These are phyloP conservation scores for Coniochaeta sp. DNA, from an alignment of 2,329 filamentous ascomycete genomes.

Conservation along the genomic window DNA sequence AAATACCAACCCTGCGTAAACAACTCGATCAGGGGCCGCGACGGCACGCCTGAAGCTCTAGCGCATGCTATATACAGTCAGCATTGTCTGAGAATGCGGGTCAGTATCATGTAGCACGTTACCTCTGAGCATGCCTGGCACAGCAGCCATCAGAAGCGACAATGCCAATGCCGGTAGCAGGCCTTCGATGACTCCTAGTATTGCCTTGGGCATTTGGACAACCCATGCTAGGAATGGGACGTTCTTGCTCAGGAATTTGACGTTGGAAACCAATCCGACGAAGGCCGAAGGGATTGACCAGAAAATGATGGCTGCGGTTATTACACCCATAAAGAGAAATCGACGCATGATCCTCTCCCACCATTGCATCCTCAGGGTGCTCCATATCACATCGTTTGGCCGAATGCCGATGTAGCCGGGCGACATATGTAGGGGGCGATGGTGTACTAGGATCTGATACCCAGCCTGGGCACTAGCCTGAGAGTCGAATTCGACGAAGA, in stretches of 20 bases:
- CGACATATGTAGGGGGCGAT: constrained; percentile 74
- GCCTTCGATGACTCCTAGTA: constrained; percentile 76
- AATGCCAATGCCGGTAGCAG: constrained; percentile 74
- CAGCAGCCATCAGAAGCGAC: constrained; percentile 72
- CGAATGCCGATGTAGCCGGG: constrained; percentile 76
- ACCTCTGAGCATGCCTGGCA: constrained; percentile 71
- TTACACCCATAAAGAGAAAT: constrained; percentile 54
- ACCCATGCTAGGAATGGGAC: constrained; percentile 71
- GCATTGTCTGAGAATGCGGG: neutral
- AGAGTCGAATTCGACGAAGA: constrained; percentile 87
- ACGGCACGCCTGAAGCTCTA: constrained; percentile 63
- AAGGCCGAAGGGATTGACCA: constrained; percentile 72
- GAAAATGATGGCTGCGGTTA: constrained; percentile 73
- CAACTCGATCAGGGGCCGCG: constrained; percentile 63
- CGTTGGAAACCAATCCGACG: constrained; percentile 79
- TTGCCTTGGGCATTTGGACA: constrained; percentile 53
- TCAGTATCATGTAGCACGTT: constrained; percentile 20
- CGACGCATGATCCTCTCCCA: constrained; percentile 67
- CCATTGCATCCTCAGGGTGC: constrained; percentile 62
- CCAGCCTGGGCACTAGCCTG: constrained; percentile 80
- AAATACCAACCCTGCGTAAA: constrained; percentile 76
- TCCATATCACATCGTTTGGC: constrained; percentile 81
- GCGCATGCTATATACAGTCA: constrained; percentile 48
- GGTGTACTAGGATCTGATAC: constrained; percentile 74
- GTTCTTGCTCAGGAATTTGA: constrained; percentile 57